Evolutionary conservation across 345 rosid genomes (phyloP), one percentile per base, ranked within the genome.

Genomic region (Limnanthes douglasii): DNA sequence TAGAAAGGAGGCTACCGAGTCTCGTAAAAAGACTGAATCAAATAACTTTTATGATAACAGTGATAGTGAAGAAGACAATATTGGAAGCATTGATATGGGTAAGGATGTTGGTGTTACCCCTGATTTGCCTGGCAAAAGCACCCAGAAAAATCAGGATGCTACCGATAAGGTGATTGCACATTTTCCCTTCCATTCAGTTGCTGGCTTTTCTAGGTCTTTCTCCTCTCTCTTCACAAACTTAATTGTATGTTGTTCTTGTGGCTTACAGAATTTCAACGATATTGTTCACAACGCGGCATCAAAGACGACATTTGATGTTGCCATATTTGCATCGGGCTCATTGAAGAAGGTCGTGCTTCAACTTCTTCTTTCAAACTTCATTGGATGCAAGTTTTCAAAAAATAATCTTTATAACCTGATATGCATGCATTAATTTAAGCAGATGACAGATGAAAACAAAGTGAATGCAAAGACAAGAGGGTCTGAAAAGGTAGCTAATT

Each of bases 301-400:
- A n/a, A 79, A 74, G 66, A 74, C 84, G 47, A 68, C 98, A 20
- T 70, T 65, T 53, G 92, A 84, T 43, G 94, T 80, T 48, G 59
- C 93, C 17, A 60, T 90, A 25, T 72, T 74, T 44, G 79, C 68
- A 29, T 66, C 94, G 11, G 81, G 66, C 59, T 39, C 66, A 11
- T 72, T 77, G 78, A 79, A 68, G 68, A 88, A 84, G 86, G 94
- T 84, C 31, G 29, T 22, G 27, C 15, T 43, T 31, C 21, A 20
- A 19, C 13, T 0, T 12, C 12, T 22, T 13, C 4, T 41, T 3
- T 24, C 21, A 21, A 30, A n/a, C 27, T 27, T 31, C 1, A 12
- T 37, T 18, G 24, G n/a, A n/a, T n/a, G n/a, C n/a, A n/a, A n/a
- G n/a, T n/a, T n/a, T n/a, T n/a, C n/a, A n/a, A n/a, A n/a, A n/a